Conservation (phyloP, 306 rosid species). For the Cicer judaicum region DNA sequence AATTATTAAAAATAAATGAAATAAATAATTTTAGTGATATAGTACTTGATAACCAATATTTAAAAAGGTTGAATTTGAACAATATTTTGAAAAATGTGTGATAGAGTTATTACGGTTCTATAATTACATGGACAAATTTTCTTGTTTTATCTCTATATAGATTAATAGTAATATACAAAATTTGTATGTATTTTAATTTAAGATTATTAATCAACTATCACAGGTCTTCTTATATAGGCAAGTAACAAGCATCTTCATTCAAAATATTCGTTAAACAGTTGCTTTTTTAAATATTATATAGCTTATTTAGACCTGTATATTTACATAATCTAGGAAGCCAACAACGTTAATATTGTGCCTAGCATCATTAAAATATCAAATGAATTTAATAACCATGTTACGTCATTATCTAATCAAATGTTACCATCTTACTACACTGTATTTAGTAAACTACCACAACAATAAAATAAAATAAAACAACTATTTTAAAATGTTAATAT, state of each 20-base stretch:
- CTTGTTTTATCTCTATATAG: neutral
- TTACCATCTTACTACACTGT: neutral
- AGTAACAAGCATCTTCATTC: neutral
- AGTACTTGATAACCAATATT: neutral
- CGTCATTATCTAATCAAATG: neutral
- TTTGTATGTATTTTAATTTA: neutral
- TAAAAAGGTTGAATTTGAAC: neutral
- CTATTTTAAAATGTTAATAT: neutral
- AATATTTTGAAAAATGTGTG: neutral
- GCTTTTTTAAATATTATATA: neutral
- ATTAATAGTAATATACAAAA: neutral
- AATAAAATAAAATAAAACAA: neutral
- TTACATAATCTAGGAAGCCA: conserved; percentile 2
- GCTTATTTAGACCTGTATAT: neutral
- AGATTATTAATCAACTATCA: neutral
- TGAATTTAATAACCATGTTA: neutral
- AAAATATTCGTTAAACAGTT: neutral
- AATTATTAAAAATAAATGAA: neutral
- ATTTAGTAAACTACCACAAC: neutral
- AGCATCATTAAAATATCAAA: neutral
- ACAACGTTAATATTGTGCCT: neutral
- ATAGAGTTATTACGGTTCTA: neutral
- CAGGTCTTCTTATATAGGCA: neutral
- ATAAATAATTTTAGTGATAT: neutral
- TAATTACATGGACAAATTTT: neutral